Base-by-base conservation (phyloP, 2,329 filamentous ascomycete species). In the Phaeosphaeriaceae sp. region DNA sequence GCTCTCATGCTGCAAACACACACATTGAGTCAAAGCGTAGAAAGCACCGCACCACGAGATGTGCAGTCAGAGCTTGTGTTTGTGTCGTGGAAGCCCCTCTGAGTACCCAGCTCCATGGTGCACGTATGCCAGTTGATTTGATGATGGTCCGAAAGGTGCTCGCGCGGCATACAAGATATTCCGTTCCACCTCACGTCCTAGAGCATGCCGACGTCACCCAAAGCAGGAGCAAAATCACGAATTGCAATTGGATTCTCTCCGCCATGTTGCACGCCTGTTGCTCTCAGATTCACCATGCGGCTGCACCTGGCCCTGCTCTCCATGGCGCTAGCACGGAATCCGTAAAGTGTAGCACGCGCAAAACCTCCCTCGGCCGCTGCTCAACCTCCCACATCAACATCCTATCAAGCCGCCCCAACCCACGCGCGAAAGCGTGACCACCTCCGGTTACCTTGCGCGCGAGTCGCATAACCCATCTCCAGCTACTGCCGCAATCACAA, bases 251-350 rank as follows among this genome's bases (percentile, higher is more conserved):
- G 52, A 54, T 43, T 56, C 49, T 55, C 57, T 58, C 61, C 56
- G 53, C 55, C 58, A 66, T 52, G 54, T 65, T 65, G 60, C 49
- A 57, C 61, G 54, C 59, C 52, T 53, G 58, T 28, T 50, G 42
- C 50, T 43, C 52, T 43, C 32, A 24, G 15, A 19, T 13, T 52
- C 53, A 59, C 53, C 52, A 60, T 50, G 50, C 47, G 35, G 55
- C 52, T 53, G 59, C 55, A 49, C 58, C 56, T 53, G 46, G 48
- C 52, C 53, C 55, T 58, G 49, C 55, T 63, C 58, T 60, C 55
- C 53, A 52, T 52, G 65, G 63, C 72, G 72, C 74, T 76, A 76
- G 70, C 63, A 70, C 73, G 51, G 64, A 71, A 72, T 54, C 57
- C 66, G 72, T 69, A 70, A 72, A 70, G 70, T 64, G 61, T 59